Evolutionary conservation across 164 flowering plant species (phyloP).

Genomic region (Stephania yunnanensis): DNA sequence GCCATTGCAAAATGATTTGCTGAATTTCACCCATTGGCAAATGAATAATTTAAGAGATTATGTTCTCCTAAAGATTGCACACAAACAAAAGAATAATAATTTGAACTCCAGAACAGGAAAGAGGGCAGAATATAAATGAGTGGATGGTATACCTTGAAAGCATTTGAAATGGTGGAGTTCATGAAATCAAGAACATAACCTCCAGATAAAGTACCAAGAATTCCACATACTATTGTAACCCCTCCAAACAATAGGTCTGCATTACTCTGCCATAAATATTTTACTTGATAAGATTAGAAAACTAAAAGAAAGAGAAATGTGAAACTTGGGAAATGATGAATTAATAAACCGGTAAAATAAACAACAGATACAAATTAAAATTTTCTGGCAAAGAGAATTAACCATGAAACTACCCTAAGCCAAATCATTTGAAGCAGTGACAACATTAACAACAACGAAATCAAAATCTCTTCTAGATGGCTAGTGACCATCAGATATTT

Average conservation of each 20-base stretch:
- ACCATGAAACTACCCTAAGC: not conserved
- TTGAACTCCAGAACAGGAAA: not conserved
- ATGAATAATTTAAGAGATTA: not conserved
- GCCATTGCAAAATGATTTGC: not conserved
- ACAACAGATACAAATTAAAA: not conserved
- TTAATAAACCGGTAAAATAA: not conserved
- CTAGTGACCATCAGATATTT: not conserved
- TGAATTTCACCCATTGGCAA: not conserved
- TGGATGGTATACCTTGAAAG: constrained; percentile 60
- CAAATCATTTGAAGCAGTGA: not conserved
- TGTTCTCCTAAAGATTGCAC: not conserved
- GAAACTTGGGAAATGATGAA: not conserved
- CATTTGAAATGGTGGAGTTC: constrained; percentile 66
- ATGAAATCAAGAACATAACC: constrained; percentile 65
- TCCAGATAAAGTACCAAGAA: constrained; percentile 81
- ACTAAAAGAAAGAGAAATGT: not conserved
- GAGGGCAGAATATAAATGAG: not conserved
- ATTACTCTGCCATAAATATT: constrained; percentile 39
- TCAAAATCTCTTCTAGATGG: not conserved
- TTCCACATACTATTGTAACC: constrained; percentile 71
- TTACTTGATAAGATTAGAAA: not conserved
- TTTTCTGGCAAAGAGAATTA: not conserved
- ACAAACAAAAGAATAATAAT: not conserved
- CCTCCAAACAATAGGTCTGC: constrained; percentile 89
- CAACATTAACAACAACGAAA: not conserved